Evolutionary conservation across 345 rosid genomes (phyloP), one percentile per base, ranked within the genome.

Genomic region (Lepidium aucheri): DNA sequence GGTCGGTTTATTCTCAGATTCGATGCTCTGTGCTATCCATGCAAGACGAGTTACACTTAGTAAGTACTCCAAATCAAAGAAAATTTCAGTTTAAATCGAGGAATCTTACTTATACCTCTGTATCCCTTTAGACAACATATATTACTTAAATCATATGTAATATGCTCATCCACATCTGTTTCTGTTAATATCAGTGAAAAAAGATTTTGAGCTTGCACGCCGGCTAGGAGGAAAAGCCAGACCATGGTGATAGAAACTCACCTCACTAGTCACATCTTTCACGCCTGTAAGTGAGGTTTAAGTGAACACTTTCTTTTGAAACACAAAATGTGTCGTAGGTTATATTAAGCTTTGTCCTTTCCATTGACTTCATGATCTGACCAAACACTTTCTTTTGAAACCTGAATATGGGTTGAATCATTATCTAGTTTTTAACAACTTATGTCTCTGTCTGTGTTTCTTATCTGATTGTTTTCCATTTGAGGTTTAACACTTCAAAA

Each of bases 191-290:
- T 35, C 84, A 92, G 98, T 92, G 97, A 87, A 71, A 73, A 92
- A 86, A 82, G 98, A 92, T 80, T 75, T 92, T 44, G 88, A 84
- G 76, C 76, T 92, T 83, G 95, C 98, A 30, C 95, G 97, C 3
- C 81, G 98, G 42, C 81, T 92, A 15, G 91, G 93, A 69, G 95
- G 98, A 33, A 71, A 63, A 70, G 97, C 85, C 26, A 84, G 72
- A 69, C 91, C 83, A 6, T 84, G 89, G 87, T 89, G 77, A 83
- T 46, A 9, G 9, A 49, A 44, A 10, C 55, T 13, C 63, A 54
- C 8, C 17, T 2, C 16, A 17, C 33, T 38, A 15, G 8, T 52
- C 36, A 24, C 22, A 52, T 42, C 58, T 20, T 20, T 20, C 22
- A 20, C 22, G 22, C 22, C 2, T 52, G 63, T 67, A 20, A 67